A percentile compares a stretch with the other conserved stretches of the same genome.
Conservation (phyloP, 495 filamentous ascomycete species). For the Cetradonia linearis region DNA sequence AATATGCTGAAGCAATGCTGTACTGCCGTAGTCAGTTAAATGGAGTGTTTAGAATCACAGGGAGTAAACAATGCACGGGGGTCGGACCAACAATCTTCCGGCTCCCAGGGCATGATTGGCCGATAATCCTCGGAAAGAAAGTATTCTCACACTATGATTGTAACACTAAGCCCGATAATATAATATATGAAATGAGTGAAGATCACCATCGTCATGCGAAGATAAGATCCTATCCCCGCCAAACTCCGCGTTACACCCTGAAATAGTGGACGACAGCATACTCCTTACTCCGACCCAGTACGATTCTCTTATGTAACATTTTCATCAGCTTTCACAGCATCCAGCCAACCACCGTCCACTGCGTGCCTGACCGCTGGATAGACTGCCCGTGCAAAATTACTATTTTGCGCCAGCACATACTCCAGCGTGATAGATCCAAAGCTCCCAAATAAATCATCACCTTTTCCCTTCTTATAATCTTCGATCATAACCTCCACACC, state of each 20-base stretch:
- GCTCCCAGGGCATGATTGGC: no score
- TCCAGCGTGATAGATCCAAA: constrained; percentile 4
- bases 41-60: background rate
- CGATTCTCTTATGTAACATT: background rate
- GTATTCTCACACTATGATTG: no score
- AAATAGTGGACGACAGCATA: no score
- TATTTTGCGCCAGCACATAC: constrained; percentile 4
- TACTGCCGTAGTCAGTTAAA: background rate
- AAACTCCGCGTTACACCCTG: no score
- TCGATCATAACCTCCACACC: background rate
- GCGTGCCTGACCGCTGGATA: constrained; percentile 8
- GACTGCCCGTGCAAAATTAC: constrained; percentile 7
- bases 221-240: no score
- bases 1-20: constrained; percentile 13
- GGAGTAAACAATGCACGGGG: constrained; percentile 11
- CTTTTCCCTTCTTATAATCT: background rate
- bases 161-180: no score
- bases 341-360: background rate
- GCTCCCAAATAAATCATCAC: constrained; percentile 6
- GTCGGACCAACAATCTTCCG: background rate
- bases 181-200: no score
- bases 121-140: no score
- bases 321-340: background rate
- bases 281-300: background rate
- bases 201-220: no score